A percentile compares a stretch with the other conserved stretches of the same genome.
These are phyloP conservation scores for Oryza coarctata DNA, from an alignment of 176 grass and related monocot genomes.

Conservation along the genomic window DNA sequence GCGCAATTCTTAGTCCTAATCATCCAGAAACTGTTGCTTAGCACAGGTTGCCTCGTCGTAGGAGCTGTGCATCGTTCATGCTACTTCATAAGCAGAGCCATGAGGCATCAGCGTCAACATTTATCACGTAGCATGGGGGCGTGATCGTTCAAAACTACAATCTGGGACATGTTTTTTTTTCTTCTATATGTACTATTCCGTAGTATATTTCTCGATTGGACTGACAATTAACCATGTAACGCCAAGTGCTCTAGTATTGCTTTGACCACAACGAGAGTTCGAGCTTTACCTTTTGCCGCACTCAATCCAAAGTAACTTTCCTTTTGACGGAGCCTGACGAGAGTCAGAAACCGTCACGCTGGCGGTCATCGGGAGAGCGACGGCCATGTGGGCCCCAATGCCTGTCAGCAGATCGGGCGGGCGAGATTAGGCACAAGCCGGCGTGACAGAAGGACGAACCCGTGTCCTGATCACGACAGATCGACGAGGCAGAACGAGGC, in stretches of 20 bases:
- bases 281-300: not conserved
- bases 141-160: not conserved
- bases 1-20: not conserved
- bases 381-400: not conserved
- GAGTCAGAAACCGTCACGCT: not conserved
- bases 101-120: too few relatives aligned
- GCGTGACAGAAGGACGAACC: too few relatives aligned
- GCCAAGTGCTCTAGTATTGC: not conserved
- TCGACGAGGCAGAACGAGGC: too few relatives aligned
- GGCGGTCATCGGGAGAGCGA: not conserved
- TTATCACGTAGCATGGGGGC: too few relatives aligned
- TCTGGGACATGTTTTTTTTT: not conserved
- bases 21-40: too few relatives aligned
- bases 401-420: not conserved
- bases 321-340: not conserved
- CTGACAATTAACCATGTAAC: not conserved
- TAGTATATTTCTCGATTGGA: too few relatives aligned
- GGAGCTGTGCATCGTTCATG: not conserved
- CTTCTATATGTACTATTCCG: too few relatives aligned
- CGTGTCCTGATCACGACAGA: too few relatives aligned
- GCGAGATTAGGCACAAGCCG: not conserved
- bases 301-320: not conserved
- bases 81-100: too few relatives aligned
- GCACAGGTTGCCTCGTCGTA: not conserved
- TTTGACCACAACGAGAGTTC: not conserved